phyloP scores from a whole-genome alignment of 495 filamentous ascomycete genomes.

The Cercophora scortea region DNA sequence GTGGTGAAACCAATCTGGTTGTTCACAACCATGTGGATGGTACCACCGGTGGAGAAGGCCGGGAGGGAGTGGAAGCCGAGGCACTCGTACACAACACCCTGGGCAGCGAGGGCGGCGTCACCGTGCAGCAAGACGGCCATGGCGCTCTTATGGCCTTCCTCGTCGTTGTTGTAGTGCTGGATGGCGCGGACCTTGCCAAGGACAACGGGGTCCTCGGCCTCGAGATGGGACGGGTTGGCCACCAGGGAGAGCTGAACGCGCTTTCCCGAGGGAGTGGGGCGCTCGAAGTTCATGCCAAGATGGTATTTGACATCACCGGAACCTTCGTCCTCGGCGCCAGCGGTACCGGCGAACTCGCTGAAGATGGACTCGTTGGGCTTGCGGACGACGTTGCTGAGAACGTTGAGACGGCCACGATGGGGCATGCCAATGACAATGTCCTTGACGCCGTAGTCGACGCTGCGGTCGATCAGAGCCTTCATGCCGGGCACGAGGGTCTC shows the following conservation, averaged over 20 bases:
- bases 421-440: conserved; percentile 99
- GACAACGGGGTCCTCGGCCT: conserved; percentile 97
- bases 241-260: conserved; percentile 96
- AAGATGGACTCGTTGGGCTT: conserved; percentile 99
- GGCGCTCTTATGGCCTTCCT: conserved; percentile 74
- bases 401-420: conserved; percentile 95
- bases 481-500: conserved; percentile 96
- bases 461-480: conserved; percentile 97
- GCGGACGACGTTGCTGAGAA: conserved; percentile 94
- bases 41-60: conserved; percentile 93
- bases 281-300: conserved; percentile 99
- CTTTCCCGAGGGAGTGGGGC: conserved; percentile 95
- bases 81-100: conserved; percentile 97
- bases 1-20: conserved; percentile 99
- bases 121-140: conserved; percentile 96
- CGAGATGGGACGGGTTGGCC: conserved; percentile 96
- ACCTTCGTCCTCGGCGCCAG: conserved; percentile 86
- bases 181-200: conserved; percentile 95
- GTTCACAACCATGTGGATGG: conserved; percentile 95
- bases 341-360: conserved; percentile 88
- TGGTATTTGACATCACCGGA: conserved; percentile 99
- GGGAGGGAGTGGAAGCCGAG: conserved; percentile 95
- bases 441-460: conserved; percentile 96
- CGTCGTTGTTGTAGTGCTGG: conserved; percentile 97
- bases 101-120: conserved; percentile 92